Evolutionary conservation across 1,284 basidiomycete genomes (phyloP).

Genomic region (Cryptococcus sp.): DNA sequence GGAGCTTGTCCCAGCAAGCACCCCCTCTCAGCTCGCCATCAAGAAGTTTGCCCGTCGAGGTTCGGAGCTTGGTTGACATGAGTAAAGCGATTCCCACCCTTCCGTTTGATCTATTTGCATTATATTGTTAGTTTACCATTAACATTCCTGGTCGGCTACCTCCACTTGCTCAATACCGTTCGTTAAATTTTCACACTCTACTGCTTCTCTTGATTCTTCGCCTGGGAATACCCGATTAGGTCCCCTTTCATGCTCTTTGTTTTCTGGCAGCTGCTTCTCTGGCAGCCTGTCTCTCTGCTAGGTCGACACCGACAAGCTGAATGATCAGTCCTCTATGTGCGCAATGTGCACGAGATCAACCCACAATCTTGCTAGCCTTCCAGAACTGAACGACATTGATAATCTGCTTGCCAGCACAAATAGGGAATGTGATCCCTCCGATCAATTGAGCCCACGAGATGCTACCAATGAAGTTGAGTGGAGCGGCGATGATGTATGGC

Average conservation of each 20-base stretch:
- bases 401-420: slow-evolving; percentile 81
- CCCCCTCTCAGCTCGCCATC: too few species aligned
- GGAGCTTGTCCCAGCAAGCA: too few species aligned
- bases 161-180: too few species aligned
- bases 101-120: too few species aligned
- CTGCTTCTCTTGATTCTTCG: too few species aligned
- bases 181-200: too few species aligned
- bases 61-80: too few species aligned
- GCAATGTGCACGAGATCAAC: slow-evolving; percentile 8
- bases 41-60: too few species aligned
- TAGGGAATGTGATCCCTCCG: slow-evolving; percentile 62
- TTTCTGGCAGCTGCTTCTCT: slow-evolving; percentile 47
- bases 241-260: neutral
- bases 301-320: slow-evolving; percentile 74
- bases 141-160: too few species aligned
- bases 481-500: slow-evolving; percentile 11
- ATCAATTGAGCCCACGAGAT: slow-evolving; percentile 79
- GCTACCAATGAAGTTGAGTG: slow-evolving; percentile 27
- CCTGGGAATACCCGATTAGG: neutral
- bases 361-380: slow-evolving; percentile 89
- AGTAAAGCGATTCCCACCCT: too few species aligned
- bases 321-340: too few species aligned
- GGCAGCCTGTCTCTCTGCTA: slow-evolving; percentile 71
- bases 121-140: too few species aligned
- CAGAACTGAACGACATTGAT: slow-evolving; percentile 97